A percentile compares a stretch with the other conserved stretches of the same genome.
phyloP scores from a whole-genome alignment of 306 rosid genomes.

The Crotalaria pallida region DNA sequence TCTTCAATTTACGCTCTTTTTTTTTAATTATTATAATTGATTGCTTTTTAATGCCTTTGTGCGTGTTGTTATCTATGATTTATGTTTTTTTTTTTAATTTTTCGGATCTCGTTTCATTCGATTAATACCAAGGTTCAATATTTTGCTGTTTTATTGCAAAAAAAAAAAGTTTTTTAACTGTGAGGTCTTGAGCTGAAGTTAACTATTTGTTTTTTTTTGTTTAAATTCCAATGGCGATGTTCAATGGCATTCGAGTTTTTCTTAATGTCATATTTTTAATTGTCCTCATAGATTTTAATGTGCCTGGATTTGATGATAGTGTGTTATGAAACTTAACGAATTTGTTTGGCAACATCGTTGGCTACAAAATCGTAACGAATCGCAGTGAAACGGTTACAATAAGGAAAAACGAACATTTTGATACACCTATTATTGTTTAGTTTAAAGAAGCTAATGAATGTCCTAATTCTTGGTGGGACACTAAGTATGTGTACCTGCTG shows the following conservation, averaged over 20 bases:
- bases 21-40: background rate
- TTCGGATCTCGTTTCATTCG: constrained; percentile 20
- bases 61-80: background rate
- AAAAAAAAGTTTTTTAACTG: background rate
- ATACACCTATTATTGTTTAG: background rate
- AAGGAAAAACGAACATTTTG: background rate
- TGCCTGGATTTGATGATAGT: constrained; percentile 6
- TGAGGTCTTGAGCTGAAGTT: background rate
- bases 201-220: too few species aligned
- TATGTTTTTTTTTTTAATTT: background rate
- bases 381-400: background rate
- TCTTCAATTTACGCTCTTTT: background rate
- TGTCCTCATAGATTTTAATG: background rate
- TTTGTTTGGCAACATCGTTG: background rate
- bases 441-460: too few species aligned
- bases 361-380: background rate
- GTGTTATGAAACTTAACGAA: background rate
- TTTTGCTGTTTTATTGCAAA: too few species aligned
- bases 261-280: background rate
- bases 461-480: constrained; percentile 90
- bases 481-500: constrained; percentile 65
- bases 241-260: background rate
- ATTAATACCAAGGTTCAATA: background rate
- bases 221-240: background rate
- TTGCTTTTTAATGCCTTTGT: background rate